phyloP scores from a whole-genome alignment of 2,329 filamentous ascomycete genomes.

The Ophiostoma novo-ulmi region DNA sequence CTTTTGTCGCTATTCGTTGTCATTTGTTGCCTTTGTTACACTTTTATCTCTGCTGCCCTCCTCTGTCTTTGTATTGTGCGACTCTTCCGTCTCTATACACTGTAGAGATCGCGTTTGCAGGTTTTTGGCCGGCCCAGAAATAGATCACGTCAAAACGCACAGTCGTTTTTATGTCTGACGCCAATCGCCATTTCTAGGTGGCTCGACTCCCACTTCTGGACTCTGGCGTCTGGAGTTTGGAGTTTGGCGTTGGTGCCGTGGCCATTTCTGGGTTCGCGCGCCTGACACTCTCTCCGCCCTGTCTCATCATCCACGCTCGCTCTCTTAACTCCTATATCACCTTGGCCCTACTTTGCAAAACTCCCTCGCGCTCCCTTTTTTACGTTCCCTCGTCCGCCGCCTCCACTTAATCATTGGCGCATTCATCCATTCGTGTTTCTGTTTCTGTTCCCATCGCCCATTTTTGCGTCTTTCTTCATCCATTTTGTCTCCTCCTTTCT shows the following conservation, averaged over 20 bases:
- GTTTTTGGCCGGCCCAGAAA: conserved; percentile 3
- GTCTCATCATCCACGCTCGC: conserved; percentile 24
- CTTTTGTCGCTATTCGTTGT: neutral
- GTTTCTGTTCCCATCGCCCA: conserved; percentile 22
- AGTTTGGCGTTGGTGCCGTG: conserved; percentile 15
- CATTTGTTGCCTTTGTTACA: neutral
- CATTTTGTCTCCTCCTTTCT: conserved; percentile 17
- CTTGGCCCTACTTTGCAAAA: conserved; percentile 18
- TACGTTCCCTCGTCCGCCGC: conserved; percentile 21
- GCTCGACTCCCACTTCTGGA: conserved; percentile 9
- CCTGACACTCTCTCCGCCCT: conserved; percentile 15
- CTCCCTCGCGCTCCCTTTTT: conserved; percentile 27
- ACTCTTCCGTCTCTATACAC: neutral
- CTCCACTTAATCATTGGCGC: conserved; percentile 27
- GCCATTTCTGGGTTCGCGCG: conserved; percentile 22
- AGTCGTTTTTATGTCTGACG: conserved; percentile 20
- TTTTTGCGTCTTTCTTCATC: conserved; percentile 24
- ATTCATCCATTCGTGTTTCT: conserved; percentile 21
- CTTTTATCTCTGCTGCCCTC: neutral
- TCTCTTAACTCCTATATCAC: conserved; percentile 17
- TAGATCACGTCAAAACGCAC: conserved; percentile 11
- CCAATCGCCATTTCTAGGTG: conserved; percentile 18
- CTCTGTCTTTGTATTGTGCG: neutral
- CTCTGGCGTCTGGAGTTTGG: neutral
- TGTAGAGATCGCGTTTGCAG: conserved; percentile 18